Conservation (phyloP, 2,329 filamentous ascomycete genomes). For the Spiromastix sp. region DNA sequence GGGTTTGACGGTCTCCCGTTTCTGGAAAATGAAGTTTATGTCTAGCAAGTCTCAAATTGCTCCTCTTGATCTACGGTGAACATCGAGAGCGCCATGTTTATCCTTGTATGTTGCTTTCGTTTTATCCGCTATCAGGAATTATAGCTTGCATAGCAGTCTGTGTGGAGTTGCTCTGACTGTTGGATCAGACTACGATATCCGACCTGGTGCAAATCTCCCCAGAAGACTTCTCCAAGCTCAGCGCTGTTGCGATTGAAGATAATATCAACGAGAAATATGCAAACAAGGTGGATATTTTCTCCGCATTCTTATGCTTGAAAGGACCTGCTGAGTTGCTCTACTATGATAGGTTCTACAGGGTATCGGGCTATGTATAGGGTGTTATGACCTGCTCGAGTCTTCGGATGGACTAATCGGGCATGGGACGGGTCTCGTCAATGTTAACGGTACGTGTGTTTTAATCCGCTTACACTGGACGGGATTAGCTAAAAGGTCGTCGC, state of each 20-base stretch:
- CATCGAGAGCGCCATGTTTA: conserved; percentile 34
- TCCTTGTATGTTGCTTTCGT: conserved; percentile 34
- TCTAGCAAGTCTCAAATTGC: too few relatives aligned
- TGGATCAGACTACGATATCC: conserved; percentile 69
- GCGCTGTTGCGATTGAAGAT: conserved; percentile 79
- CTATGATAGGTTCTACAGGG: conserved; percentile 78
- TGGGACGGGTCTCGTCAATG: conserved; percentile 82
- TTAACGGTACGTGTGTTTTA: conserved; percentile 60
- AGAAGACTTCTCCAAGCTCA: conserved; percentile 73
- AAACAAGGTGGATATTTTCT: conserved; percentile 55
- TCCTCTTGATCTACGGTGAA: not conserved
- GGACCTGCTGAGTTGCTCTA: too few relatives aligned
- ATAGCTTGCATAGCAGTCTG: conserved; percentile 17
- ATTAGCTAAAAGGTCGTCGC: too few relatives aligned
- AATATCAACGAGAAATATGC: conserved; percentile 96
- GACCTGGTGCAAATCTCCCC: conserved; percentile 91
- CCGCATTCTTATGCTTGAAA: conserved; percentile 1
- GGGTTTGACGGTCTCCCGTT: too few relatives aligned
- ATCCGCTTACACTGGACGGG: too few relatives aligned
- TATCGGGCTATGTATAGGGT: conserved; percentile 82
- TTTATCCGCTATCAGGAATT: conserved; percentile 4
- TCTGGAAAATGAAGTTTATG: too few relatives aligned
- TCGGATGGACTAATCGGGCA: conserved; percentile 93
- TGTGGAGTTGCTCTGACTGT: not conserved
- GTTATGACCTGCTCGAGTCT: conserved; percentile 81